Conservation (phyloP, 2,329 filamentous ascomycete species). For the Pseudogymnoascus sp. region DNA sequence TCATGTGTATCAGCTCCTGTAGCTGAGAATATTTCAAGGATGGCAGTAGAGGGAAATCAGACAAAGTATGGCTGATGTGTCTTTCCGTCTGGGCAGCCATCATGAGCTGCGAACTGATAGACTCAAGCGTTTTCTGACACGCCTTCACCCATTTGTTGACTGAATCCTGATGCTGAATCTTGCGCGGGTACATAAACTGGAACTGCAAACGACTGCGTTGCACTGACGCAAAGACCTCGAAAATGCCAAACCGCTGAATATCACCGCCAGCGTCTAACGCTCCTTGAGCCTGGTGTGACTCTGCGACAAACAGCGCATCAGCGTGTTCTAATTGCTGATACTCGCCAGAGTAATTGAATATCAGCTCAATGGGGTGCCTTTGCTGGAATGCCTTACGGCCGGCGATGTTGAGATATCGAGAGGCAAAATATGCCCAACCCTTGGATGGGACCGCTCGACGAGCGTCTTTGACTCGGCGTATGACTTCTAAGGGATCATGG, state of each 20-base stretch:
- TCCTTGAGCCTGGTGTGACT: conserved; percentile 17
- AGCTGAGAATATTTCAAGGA: conserved; percentile 9
- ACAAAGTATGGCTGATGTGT: conserved; percentile 9
- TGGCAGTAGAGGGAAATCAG: conserved; percentile 16
- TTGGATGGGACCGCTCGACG: conserved; percentile 30
- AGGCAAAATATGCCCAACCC: conserved; percentile 34
- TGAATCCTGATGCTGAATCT: conserved; percentile 16
- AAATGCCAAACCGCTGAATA: conserved; percentile 12
- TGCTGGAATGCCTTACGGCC: conserved; percentile 28
- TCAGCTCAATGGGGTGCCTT: conserved; percentile 36
- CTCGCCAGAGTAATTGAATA: conserved; percentile 43
- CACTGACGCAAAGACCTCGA: conserved; percentile 19
- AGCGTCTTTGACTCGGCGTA: conserved; percentile 31
- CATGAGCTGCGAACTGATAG: neutral
- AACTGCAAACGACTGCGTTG: conserved; percentile 16
- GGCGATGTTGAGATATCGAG: conserved; percentile 27
- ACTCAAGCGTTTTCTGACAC: conserved; percentile 15
- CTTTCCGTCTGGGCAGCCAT: conserved; percentile 15
- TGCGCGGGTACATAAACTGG: conserved; percentile 17
- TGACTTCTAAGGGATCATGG: conserved; percentile 16
- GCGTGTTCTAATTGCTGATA: conserved; percentile 38
- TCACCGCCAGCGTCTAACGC: conserved; percentile 14
- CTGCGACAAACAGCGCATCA: conserved; percentile 27
- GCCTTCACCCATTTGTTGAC: conserved; percentile 16
- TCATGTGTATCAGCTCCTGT: neutral